Percentiles rank a stretch among this genome's conserved stretches.
phyloP scores from a whole-genome alignment of 2,329 filamentous ascomycete genomes.

The Nothomitra cinnamomea region DNA sequence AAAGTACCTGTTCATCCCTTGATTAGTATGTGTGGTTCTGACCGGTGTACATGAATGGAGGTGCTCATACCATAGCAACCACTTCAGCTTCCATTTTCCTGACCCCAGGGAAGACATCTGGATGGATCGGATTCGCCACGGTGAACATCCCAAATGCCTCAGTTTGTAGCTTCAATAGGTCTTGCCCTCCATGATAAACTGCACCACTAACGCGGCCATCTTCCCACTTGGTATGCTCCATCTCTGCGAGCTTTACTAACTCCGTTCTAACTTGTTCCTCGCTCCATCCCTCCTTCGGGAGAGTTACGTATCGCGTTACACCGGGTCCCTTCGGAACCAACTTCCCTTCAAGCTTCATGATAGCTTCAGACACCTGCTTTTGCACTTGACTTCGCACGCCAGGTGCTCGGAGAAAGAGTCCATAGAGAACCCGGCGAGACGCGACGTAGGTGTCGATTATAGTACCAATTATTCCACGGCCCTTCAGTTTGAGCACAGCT shows the following conservation, averaged over 20 bases:
- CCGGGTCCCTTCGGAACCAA: slow-evolving; percentile 58
- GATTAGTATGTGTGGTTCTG: neutral
- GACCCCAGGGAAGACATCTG: slow-evolving; percentile 93
- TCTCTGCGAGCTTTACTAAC: slow-evolving; percentile 57
- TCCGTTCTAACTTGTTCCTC: slow-evolving; percentile 65
- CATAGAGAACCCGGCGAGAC: slow-evolving; percentile 58
- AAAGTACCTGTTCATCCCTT: slow-evolving; percentile 33
- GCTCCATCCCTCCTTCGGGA: slow-evolving; percentile 73
- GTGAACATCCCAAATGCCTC: slow-evolving; percentile 91
- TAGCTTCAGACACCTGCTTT: slow-evolving; percentile 63
- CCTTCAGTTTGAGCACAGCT: slow-evolving; percentile 68
- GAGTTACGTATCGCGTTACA: slow-evolving; percentile 51
- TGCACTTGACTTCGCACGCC: slow-evolving; percentile 76
- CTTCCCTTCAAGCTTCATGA: slow-evolving; percentile 68
- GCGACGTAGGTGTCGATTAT: slow-evolving; percentile 56
- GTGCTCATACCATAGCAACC: slow-evolving; percentile 64
- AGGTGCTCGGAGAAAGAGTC: slow-evolving; percentile 69
- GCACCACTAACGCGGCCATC: slow-evolving; percentile 88
- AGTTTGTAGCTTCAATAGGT: slow-evolving; percentile 67
- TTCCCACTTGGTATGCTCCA: slow-evolving; percentile 96
- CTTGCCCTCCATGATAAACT: slow-evolving; percentile 85
- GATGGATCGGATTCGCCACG: slow-evolving; percentile 91
- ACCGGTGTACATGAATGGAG: slow-evolving; percentile 7
- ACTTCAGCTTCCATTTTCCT: slow-evolving; percentile 99
- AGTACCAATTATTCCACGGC: slow-evolving; percentile 72